Evolutionary conservation across 805 yeast genomes (phyloP), one percentile per base, ranked within the genome.

Genomic region (Cyberlindnera bimundalis): DNA sequence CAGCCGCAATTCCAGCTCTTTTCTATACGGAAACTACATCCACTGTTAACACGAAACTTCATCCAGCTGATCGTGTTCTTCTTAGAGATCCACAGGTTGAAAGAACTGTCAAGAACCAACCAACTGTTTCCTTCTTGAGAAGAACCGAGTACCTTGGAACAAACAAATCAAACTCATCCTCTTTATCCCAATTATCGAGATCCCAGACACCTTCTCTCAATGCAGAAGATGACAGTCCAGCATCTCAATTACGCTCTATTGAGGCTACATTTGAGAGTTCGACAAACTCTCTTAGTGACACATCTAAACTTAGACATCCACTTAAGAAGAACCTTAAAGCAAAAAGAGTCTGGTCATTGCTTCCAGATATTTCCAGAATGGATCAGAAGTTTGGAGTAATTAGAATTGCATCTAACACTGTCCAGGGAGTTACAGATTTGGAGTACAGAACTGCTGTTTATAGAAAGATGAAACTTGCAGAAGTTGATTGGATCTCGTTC

Each of bases 311-410:
- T 46, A 71, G 66, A 51, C 99, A 93, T 65, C 99, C 99, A 24
- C 72, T 75, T 20, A 87, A 81, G 65, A 82, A 75, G 56, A 69
- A 76, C 42, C 64, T 88, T 37, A 79, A 73, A 40, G 96, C 96
- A 0, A 89, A 81, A 16, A 73, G 71, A 45, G 71, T 88, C 2
- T 86, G 89, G 87, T 81, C 83, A 19, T 66, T 93, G 20, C 67
- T 90, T 47, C 99, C 99, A 7, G 97, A 93, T 61, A 79, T 93
- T 9, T 80, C 91, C n/a, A 76, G 85, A 73, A 71, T 88, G 74
- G 99, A 93, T 62, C 81, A 86, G 51, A 76, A 73, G 38, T 88
- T 74, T 55, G 67, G 78, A 53, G 70, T 79, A 24, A 66, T 87
- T 31, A 84, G 81, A 59, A 76, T 86, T 38, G 78, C 78, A 0